Percentiles rank a stretch among this genome's conserved stretches.
Evolutionary conservation across 2,329 filamentous ascomycete species (phyloP).

Genomic region (Phoma herbarum): DNA sequence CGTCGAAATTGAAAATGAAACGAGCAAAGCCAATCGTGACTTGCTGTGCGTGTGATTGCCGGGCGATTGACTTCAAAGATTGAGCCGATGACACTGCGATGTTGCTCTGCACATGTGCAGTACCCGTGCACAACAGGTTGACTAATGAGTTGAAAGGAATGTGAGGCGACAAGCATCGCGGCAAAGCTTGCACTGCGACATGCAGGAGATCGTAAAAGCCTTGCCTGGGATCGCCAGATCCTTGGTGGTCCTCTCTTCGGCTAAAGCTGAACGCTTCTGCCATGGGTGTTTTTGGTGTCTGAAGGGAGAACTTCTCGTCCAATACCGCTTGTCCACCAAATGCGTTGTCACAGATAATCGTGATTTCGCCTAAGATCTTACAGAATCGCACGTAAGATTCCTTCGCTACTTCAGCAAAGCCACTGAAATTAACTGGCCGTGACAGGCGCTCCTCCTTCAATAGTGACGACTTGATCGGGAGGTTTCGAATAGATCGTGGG

Average conservation of each 20-base stretch:
- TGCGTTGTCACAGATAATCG: constrained; percentile 93
- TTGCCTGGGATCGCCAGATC: constrained; percentile 82
- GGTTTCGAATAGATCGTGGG: constrained; percentile 44
- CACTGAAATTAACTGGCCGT: constrained; percentile 65
- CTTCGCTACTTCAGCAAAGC: constrained; percentile 77
- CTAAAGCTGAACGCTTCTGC: constrained; percentile 92
- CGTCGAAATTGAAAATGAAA: constrained; percentile 99
- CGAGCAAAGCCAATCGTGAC: constrained; percentile 96
- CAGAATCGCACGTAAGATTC: constrained; percentile 93
- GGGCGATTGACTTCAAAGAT: constrained; percentile 92
- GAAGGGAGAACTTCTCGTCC: constrained; percentile 91
- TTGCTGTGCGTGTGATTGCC: constrained; percentile 90
- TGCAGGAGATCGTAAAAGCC: constrained; percentile 95
- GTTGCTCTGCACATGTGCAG: constrained; percentile 90
- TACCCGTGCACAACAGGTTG: constrained; percentile 94
- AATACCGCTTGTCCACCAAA: constrained; percentile 95
- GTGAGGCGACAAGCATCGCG: constrained; percentile 88
- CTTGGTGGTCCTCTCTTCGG: constrained; percentile 79
- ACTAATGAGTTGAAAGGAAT: constrained; percentile 94
- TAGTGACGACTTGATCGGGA: constrained; percentile 49
- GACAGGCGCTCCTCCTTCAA: constrained; percentile 72
- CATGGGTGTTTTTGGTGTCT: constrained; percentile 92
- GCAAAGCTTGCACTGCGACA: constrained; percentile 92
- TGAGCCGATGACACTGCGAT: constrained; percentile 93
- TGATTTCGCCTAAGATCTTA: constrained; percentile 94